Conservation (phyloP, 805 yeast genomes). For the Vanderwaltozyma tropicalis region DNA sequence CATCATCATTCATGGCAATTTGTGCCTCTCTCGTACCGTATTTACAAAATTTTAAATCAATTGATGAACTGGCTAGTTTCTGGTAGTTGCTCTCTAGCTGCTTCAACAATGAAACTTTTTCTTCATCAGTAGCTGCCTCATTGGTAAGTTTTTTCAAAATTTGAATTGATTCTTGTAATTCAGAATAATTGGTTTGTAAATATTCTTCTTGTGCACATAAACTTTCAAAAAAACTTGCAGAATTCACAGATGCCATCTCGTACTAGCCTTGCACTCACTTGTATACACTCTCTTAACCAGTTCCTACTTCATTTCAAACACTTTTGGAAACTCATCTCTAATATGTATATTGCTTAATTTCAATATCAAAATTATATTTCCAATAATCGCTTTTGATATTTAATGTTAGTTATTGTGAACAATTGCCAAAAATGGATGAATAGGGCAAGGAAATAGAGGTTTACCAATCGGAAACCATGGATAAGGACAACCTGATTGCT, state of each 20-base stretch:
- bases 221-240: slow-evolving; percentile 13
- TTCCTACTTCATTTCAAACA: background rate
- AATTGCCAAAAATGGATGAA: too few species aligned
- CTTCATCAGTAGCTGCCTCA: slow-evolving; percentile 11
- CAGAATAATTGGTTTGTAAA: slow-evolving; percentile 14
- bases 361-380: too few species aligned
- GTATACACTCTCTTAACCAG: background rate
- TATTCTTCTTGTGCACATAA: slow-evolving; percentile 19
- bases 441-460: too few species aligned
- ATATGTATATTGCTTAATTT: too few species aligned
- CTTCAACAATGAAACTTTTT: slow-evolving; percentile 7
- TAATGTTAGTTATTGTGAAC: too few species aligned
- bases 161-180: slow-evolving; percentile 8
- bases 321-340: too few species aligned
- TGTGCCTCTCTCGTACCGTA: slow-evolving; percentile 5
- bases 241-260: background rate
- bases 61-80: slow-evolving; percentile 7
- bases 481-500: background rate
- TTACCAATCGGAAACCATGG: slow-evolving; percentile 4
- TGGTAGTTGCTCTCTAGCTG: slow-evolving; percentile 8
- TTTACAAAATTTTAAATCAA: slow-evolving; percentile 16
- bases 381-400: too few species aligned
- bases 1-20: slow-evolving; percentile 3
- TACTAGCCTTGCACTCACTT: background rate
- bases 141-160: slow-evolving; percentile 8